Base-by-base conservation (phyloP, 2,329 filamentous ascomycete genomes). In the Fusarium azukiicola region DNA sequence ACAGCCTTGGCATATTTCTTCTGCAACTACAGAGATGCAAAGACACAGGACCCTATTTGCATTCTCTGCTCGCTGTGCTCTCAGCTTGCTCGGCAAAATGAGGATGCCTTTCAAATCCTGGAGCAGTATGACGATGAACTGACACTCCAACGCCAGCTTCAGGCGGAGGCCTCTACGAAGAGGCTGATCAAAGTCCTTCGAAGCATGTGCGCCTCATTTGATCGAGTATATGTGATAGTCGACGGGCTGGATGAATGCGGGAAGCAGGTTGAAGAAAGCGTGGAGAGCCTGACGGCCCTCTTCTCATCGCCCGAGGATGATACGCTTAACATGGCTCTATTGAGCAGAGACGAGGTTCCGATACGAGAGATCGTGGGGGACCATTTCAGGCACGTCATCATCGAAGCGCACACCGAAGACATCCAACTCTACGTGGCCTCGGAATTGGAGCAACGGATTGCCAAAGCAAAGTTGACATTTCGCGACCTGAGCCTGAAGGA, bases 331-430 rank as follows among this genome's bases (percentile, higher is more conserved):
- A 7, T 73, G 1, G 72, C 78, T 7, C 12, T 79, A 0, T n/a
- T 77, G 3, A 79, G 73, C 5, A 64, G 78, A 44, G 47, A 79
- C 8, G 72, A 80, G 14, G 2, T 63, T 4, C 3, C 12, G 1
- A 80, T 79, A 11, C 52, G 67, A 4, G 11, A 64, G 0, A 38
- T 27, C 1, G 1, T 77, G 2, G 46, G 58, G 13, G 7, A 1
- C 1, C 6, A 50, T 11, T 79, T 76, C 10, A 3, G n/a, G 1
- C 27, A 40, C 17, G 6, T 80, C 10, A 69, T 75, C 27, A 69
- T 77, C 6, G 74, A 66, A 50, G 78, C 77, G 0, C 76, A 75
- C 10, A 75, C 72, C 0, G 64, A 79, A 4, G 78, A 80, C 19
- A 21, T 80, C 4, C 56, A 71, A 12, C 32, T 64, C 1, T 80